Conservation (phyloP, 257 asterid species). For the Solanum sejunctum region DNA sequence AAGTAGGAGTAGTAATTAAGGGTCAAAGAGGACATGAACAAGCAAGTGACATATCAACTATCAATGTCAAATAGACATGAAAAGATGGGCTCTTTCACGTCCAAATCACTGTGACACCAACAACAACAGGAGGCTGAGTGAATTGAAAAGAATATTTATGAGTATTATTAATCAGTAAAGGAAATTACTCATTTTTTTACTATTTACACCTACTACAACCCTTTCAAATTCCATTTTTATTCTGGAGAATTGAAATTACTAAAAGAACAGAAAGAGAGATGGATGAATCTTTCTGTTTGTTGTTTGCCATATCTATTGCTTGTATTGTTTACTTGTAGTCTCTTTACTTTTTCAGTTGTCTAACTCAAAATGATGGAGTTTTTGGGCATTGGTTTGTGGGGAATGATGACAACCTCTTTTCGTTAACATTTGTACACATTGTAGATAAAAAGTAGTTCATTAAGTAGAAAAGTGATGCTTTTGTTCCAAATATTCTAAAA, state of each 20-base stretch:
- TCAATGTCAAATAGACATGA: conserved; percentile 94
- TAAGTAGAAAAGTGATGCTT: too few relatives aligned
- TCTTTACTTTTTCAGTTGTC: conserved; percentile 24
- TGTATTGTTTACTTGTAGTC: not conserved
- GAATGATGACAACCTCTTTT: conserved; percentile 22
- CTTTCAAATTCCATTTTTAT: not conserved
- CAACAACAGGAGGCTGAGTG: conserved; percentile 7
- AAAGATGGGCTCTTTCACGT: conserved; percentile 98
- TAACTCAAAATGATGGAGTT: conserved; percentile 41
- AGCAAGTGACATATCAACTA: conserved; percentile 84
- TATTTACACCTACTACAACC: not conserved
- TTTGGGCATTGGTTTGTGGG: conserved; percentile 24
- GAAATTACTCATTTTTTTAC: not conserved
- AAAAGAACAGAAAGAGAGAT: not conserved
- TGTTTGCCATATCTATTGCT: conserved; percentile 20
- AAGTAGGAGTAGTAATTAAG: not conserved
- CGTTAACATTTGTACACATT: not conserved
- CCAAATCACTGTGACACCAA: conserved; percentile 79
- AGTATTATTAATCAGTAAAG: not conserved
- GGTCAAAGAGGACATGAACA: conserved; percentile 51
- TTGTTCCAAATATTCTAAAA: too few relatives aligned
- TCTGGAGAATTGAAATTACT: not conserved
- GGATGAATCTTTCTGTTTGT: not conserved
- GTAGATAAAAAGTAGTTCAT: not conserved
- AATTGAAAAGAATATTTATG: conserved; percentile 4